A percentile compares a stretch with the other conserved stretches of the same genome.
Conservation (phyloP, 768 basidiomycete species). For the Serendipita indica region DNA sequence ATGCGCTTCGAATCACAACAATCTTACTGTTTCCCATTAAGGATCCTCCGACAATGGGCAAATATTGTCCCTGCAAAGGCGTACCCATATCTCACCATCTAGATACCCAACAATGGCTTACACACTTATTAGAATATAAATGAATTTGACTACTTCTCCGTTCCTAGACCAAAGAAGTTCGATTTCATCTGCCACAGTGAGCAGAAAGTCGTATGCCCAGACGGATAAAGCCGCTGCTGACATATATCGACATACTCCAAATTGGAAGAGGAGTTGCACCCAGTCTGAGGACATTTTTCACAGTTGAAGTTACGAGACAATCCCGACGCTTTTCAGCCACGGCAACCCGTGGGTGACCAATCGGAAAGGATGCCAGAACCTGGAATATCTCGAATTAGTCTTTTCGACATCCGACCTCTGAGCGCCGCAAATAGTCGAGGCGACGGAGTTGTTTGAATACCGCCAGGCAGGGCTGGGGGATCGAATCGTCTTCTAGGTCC, state of each 20-base stretch:
- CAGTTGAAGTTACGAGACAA: too few species aligned
- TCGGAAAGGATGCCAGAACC: too few species aligned
- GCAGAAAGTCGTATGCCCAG: neutral
- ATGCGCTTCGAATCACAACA: neutral
- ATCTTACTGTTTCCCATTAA: neutral
- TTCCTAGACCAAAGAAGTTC: neutral
- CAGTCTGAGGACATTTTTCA: neutral
- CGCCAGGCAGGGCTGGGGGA: too few species aligned
- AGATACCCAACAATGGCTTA: neutral
- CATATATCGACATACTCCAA: neutral
- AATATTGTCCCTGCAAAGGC: neutral
- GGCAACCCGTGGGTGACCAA: too few species aligned
- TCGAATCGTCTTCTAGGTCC: too few species aligned
- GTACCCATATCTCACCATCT: neutral
- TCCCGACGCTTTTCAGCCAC: too few species aligned
- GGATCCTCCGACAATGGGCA: neutral
- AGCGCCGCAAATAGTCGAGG: too few species aligned
- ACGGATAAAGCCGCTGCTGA: neutral
- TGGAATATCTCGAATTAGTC: too few species aligned
- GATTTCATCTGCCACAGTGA: neutral
- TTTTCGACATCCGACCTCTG: too few species aligned
- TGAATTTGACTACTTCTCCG: neutral
- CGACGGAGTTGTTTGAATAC: too few species aligned
- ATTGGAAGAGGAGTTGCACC: neutral
- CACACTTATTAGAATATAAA: neutral